Evolutionary conservation across 352 stramenopile species (phyloP).

Genomic region (Pythium phragmitis): DNA sequence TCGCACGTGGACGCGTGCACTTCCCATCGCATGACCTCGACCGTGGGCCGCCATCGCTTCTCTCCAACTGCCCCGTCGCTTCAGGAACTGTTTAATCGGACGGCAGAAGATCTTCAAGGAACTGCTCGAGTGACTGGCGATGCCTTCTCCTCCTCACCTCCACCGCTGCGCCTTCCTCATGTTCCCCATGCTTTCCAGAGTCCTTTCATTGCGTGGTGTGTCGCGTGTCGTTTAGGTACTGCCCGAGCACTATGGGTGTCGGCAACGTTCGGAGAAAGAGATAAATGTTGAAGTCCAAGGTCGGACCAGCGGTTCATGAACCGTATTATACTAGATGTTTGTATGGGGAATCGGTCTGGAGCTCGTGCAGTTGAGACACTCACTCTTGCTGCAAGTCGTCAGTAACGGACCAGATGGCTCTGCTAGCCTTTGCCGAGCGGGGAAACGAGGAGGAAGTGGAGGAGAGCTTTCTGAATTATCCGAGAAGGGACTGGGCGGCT

Average conservation of each 20-base stretch:
- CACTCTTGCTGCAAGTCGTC: constrained; percentile 8
- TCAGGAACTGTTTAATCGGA: not conserved
- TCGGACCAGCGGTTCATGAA: constrained; percentile 8
- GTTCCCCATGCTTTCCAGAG: not conserved
- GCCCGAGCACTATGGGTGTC: not conserved
- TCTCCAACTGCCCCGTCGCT: not conserved
- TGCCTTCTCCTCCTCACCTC: too few relatives aligned
- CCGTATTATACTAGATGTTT: constrained; percentile 17
- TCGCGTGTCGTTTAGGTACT: constrained; percentile 14
- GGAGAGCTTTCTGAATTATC: too few relatives aligned
- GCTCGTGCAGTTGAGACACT: not conserved
- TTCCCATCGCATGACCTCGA: not conserved
- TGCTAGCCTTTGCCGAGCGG: not conserved
- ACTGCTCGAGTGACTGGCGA: too few relatives aligned
- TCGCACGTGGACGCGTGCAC: constrained; percentile 6
- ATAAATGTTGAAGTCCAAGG: constrained; percentile 13
- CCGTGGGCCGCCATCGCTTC: not conserved
- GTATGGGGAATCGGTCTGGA: constrained; percentile 15
- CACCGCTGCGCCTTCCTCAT: too few relatives aligned
- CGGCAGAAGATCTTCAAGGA: too few relatives aligned
- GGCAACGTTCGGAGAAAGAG: constrained; percentile 25
- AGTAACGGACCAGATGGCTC: constrained; percentile 16
- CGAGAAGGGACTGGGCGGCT: not conserved
- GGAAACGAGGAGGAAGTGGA: not conserved
- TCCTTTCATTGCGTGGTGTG: not conserved